phyloP scores from a whole-genome alignment of 805 yeast genomes.

The Candida ortonii region DNA sequence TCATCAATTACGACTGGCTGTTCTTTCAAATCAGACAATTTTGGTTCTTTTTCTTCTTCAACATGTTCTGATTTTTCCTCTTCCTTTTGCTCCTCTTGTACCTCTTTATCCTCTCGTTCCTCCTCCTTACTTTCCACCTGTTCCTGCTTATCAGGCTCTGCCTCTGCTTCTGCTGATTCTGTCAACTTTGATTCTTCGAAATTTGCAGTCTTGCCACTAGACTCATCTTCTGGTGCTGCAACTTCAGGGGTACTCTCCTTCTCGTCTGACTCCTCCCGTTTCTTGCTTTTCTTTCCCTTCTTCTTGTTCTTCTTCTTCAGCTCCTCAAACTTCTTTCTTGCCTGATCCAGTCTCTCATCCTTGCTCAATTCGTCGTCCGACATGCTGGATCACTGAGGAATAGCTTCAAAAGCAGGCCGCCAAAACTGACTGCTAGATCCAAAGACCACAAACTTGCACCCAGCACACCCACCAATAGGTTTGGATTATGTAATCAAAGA shows the following conservation, averaged over 20 bases:
- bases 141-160: no score
- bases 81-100: no score
- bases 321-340: conserved; percentile 36
- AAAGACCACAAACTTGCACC: no score
- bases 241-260: not conserved
- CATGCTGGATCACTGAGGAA: conserved; percentile 3
- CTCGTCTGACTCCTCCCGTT: conserved; percentile 9
- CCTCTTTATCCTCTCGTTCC: no score
- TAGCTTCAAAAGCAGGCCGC: no score
- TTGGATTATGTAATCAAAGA: no score
- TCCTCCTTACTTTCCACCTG: no score
- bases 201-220: not conserved
- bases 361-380: conserved; percentile 29
- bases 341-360: conserved; percentile 35
- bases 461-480: no score
- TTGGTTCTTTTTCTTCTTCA: conserved; percentile 4
- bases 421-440: no score
- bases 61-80: no score
- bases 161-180: not conserved
- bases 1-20: conserved; percentile 3
- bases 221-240: not conserved
- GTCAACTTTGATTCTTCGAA: not conserved
- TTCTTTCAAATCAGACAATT: no score
- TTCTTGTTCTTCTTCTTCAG: conserved; percentile 32
- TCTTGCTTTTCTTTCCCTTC: conserved; percentile 21